Evolutionary conservation across 305 asterid genomes (phyloP).

Genomic region (Euphrasia arctica): DNA sequence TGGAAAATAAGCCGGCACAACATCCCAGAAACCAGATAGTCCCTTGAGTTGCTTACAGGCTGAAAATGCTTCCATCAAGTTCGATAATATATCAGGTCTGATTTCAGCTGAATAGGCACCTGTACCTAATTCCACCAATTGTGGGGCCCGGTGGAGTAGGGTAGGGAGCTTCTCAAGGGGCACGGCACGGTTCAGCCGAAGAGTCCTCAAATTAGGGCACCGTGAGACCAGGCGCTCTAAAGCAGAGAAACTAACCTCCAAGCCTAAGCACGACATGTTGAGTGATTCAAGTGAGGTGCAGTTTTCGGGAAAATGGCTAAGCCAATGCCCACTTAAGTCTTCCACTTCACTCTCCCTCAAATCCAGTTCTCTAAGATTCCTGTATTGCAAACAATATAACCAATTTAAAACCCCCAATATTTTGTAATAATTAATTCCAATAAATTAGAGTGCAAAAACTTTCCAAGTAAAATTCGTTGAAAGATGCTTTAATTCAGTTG

Average conservation of each 20-base stretch:
- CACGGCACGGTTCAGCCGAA: constrained; percentile 68
- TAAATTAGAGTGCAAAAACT: constrained; percentile 8
- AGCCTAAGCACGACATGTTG: constrained; percentile 64
- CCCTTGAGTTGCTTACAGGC: constrained; percentile 64
- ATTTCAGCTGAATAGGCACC: constrained; percentile 74
- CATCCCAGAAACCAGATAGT: constrained; percentile 90
- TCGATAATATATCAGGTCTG: constrained; percentile 60
- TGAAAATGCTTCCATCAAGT: constrained; percentile 57
- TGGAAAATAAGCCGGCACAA: constrained; percentile 74
- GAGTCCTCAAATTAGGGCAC: constrained; percentile 63
- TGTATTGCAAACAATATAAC: constrained; percentile 26
- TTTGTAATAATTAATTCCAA: background rate
- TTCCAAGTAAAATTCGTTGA: background rate
- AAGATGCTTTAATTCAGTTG: constrained; percentile 5
- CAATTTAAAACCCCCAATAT: constrained; percentile 11
- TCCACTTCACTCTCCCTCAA: constrained; percentile 84
- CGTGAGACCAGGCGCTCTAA: constrained; percentile 79
- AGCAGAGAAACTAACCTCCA: constrained; percentile 75
- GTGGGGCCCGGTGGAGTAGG: constrained; percentile 67
- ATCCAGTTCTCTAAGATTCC: constrained; percentile 74
- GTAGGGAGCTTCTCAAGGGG: constrained; percentile 78
- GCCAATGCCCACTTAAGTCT: constrained; percentile 85
- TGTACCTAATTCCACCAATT: constrained; percentile 80
- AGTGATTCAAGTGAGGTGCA: constrained; percentile 75
- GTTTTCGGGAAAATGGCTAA: constrained; percentile 72